Evolutionary conservation across 495 filamentous ascomycete species (phyloP).

Genomic region (Talaromyces adpressus): DNA sequence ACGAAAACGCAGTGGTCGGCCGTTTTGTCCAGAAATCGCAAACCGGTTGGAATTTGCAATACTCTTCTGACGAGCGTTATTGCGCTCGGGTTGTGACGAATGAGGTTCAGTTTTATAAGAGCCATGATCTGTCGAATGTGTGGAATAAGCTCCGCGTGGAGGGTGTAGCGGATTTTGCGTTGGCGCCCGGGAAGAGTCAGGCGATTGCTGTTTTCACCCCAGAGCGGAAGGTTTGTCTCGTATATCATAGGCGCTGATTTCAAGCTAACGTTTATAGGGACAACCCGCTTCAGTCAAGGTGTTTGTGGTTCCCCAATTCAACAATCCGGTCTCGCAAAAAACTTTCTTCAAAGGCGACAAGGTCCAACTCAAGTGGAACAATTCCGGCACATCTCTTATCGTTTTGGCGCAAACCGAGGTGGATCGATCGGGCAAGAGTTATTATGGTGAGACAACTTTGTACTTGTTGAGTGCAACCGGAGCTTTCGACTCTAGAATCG

Average conservation of each 20-base stretch:
- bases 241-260: not conserved
- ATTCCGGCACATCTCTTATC: constrained; percentile 79
- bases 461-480: constrained; percentile 91
- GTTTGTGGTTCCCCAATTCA: constrained; percentile 84
- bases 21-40: constrained; percentile 90
- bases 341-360: constrained; percentile 99
- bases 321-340: constrained; percentile 80
- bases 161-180: constrained; percentile 82
- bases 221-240: constrained; percentile 70
- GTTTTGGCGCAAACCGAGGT: constrained; percentile 97
- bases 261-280: constrained; percentile 45
- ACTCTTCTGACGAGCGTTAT: constrained; percentile 83
- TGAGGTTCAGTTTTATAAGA: constrained; percentile 94
- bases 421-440: constrained; percentile 95
- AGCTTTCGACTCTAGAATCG: constrained; percentile 83
- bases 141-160: constrained; percentile 95
- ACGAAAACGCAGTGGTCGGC: constrained; percentile 68
- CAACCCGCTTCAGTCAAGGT: constrained; percentile 90
- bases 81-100: constrained; percentile 94
- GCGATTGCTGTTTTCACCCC: constrained; percentile 90
- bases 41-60: constrained; percentile 96
- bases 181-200: constrained; percentile 81
- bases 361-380: constrained; percentile 96
- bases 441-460: constrained; percentile 96
- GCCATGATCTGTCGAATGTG: constrained; percentile 70